Base-by-base conservation (phyloP, 805 yeast genomes). In the Grigorovia jiainica region DNA sequence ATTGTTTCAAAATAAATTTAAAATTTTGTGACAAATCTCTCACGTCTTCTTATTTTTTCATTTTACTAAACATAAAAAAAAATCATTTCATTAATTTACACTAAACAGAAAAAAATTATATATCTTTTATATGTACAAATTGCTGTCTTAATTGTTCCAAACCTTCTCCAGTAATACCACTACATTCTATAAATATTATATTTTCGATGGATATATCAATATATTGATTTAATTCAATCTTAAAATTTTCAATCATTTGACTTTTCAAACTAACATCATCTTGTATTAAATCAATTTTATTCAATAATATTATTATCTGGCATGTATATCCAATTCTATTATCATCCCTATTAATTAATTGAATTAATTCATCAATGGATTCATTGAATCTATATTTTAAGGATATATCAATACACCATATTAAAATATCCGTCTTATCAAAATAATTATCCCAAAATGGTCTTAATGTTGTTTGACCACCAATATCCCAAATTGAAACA, bases 371-470 rank as follows among this genome's bases (percentile, higher is more conserved):
- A 1, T 47, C 45, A 40, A 74, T 71, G 48, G 82, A 81, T 62
- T 84, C 94, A 7, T 63, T 54, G 20, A 86, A 63, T 40, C 96
- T 64, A 38, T 75, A 77, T 21, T 75, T 56, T 17, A 81, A 60
- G 36, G 54, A 52, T 2, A 77, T 71, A 61, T 90, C 97, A 5
- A 90, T 72, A 17, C 89, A 95, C 96, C 96, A 89, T 10, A 89
- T 61, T 15, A 89, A 66, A 5, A 77, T 75, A 51, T 89, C 89
- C 0, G 83, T 77, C 51, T 76, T 78, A 49, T 87, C 96, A 55
- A 83, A 89, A 60, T 90, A 89, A 63, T 89, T 90, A 52, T 84
- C 78, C 97, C 97, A 89, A 68, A 87, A 87, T 15, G 89, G 79
- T 37, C 97, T 66, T 34, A 89, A 66, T 1, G 90, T 73, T 36